Evolutionary conservation across 2,329 filamentous ascomycete genomes (phyloP), one percentile per base, ranked within the genome.

Genomic region (Laburnicola sp.): DNA sequence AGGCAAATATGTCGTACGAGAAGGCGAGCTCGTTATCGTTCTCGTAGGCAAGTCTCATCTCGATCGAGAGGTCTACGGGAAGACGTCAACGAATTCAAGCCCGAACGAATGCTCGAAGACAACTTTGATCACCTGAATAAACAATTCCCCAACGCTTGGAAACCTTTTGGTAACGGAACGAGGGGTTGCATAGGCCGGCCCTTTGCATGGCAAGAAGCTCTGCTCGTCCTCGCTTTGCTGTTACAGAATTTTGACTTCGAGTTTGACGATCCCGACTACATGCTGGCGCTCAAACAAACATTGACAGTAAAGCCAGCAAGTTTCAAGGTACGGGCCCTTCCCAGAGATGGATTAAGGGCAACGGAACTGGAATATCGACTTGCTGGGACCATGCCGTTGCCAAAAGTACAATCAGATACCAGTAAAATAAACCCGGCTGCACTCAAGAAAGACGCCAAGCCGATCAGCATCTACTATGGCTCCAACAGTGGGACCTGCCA

Each of bases 271-370:
- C 71, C 73, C 0, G 59, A 56, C 2, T 76, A 76, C 51, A 50
- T 66, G 16, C 57, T 75, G 21, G 56, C 66, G 42, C 57, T 74
- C 48, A 72, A 73, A 43, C 56, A 65, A 9, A 71, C 67, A 0
- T 51, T 76, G 42, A 76, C 72, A 0, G 69, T 76, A 52, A 76
- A 75, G 52, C 73, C 37, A 4, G 37, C n/a, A 9, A 21, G n/a
- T 25, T 26, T 39, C 28, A 6, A 30, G 10, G 21, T 39, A 26
- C 37, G 21, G 22, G 9, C 28, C 22, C 37, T 26, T 39, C 37
- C 6, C 27, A 26, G 35, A 37, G 35, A 21, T 16, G 16, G 16
- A 16, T 16, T 16, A 16, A 16, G 16, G 16, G 16, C 16, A 21
- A 22, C 11, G 35, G 35, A 8, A 9, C 4, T 37, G 35, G 35